Conservation (phyloP, 139 green algal genomes). For the Desmodesmus armatus region DNA sequence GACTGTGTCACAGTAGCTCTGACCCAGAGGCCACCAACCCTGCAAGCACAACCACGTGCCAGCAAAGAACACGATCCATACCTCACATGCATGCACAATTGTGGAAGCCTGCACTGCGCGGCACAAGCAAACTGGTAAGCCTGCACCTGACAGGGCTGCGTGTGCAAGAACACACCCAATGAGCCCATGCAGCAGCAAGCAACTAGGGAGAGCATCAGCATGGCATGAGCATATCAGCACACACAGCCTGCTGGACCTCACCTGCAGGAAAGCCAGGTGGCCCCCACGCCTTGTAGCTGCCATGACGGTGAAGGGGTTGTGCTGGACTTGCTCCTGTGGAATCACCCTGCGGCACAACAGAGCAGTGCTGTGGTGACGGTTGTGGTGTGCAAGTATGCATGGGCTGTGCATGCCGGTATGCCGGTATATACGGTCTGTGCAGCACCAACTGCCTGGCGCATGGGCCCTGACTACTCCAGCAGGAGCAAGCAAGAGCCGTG, state of each 20-base stretch:
- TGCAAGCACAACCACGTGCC: no score
- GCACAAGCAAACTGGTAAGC: no score
- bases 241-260: no score
- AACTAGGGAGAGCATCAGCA: not conserved
- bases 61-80: not conserved
- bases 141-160: no score
- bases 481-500: not conserved
- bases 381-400: not conserved
- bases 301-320: constrained; percentile 59
- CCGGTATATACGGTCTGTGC: no score
- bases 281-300: constrained; percentile 55
- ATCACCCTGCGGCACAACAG: constrained; percentile 40
- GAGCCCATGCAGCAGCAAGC: no score
- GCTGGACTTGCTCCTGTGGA: constrained; percentile 42
- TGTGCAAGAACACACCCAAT: no score
- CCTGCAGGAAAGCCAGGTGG: constrained; percentile 64
- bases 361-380: not conserved
- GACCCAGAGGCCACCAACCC: constrained; percentile 52
- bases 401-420: no score
- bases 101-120: no score
- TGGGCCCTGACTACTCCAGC: no score
- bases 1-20: constrained; percentile 18
- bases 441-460: no score
- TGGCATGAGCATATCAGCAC: not conserved
- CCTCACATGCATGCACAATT: not conserved